Percentiles rank a stretch among this genome's conserved stretches.
Evolutionary conservation across 805 yeast species (phyloP).

Genomic region (Schwanniomyces sp.): DNA sequence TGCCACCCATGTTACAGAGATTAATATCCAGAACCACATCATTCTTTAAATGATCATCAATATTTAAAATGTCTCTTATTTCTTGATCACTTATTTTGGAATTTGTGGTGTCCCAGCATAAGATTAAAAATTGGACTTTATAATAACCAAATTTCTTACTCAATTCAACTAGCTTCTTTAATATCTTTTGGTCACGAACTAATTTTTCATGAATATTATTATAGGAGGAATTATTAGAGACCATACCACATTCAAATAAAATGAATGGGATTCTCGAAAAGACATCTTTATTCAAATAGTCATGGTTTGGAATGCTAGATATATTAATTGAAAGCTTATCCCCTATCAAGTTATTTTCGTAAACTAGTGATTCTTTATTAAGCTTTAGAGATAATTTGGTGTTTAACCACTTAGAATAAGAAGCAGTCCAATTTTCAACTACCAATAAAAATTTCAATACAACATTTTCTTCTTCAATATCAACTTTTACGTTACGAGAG

Average conservation of each 20-base stretch:
- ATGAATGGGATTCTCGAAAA: slow-evolving; percentile 44
- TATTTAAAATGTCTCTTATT: slow-evolving; percentile 14
- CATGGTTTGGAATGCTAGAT: slow-evolving; percentile 41
- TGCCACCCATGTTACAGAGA: slow-evolving; percentile 34
- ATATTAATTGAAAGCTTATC: slow-evolving; percentile 32
- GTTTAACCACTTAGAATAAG: slow-evolving; percentile 51
- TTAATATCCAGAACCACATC: slow-evolving; percentile 19
- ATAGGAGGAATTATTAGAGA: slow-evolving; percentile 13
- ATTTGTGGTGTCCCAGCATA: slow-evolving; percentile 41
- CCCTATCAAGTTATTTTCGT: slow-evolving; percentile 21
- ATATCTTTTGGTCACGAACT: slow-evolving; percentile 31
- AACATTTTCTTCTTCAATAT: slow-evolving; percentile 16
- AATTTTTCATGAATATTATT: slow-evolving; percentile 30
- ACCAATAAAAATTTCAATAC: slow-evolving; percentile 39
- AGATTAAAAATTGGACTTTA: slow-evolving; percentile 37
- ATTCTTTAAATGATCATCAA: slow-evolving; percentile 7
- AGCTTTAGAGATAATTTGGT: slow-evolving; percentile 41
- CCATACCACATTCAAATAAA: slow-evolving; percentile 53
- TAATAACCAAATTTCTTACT: slow-evolving; percentile 35
- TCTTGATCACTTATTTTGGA: slow-evolving; percentile 13
- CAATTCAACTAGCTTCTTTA: slow-evolving; percentile 34
- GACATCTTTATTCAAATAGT: slow-evolving; percentile 32
- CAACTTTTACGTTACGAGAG: slow-evolving; percentile 23
- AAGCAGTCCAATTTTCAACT: slow-evolving; percentile 48
- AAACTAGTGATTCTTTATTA: slow-evolving; percentile 24